These are phyloP conservation scores for Huiozyma naganishii DNA, from an alignment of 805 yeast genomes.

Conservation along the genomic window DNA sequence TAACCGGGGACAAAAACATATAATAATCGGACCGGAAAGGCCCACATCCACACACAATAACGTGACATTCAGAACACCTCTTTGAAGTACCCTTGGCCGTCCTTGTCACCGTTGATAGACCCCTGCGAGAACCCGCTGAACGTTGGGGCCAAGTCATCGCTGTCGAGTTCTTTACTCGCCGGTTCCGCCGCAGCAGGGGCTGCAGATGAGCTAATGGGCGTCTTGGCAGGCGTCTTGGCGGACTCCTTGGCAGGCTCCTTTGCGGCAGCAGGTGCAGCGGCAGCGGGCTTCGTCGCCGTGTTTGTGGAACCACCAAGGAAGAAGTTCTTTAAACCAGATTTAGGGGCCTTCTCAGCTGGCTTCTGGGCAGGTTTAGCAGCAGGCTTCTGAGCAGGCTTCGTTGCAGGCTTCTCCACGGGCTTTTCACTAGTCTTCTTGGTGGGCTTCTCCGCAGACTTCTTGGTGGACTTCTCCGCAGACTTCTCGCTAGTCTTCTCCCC, in stretches of 20 bases:
- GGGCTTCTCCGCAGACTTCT: not conserved
- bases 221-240: not conserved
- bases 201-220: not conserved
- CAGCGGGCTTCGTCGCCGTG: not conserved
- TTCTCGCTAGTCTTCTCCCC: constrained; percentile 1
- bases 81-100: constrained; percentile 4
- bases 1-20: too few relatives aligned
- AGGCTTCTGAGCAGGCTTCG: not conserved
- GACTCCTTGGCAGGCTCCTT: not conserved
- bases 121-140: constrained; percentile 24
- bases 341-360: not conserved
- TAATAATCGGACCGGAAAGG: too few relatives aligned
- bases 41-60: too few relatives aligned
- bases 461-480: not conserved
- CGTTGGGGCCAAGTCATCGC: constrained; percentile 7
- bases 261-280: not conserved
- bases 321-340: not conserved
- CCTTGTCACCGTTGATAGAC: constrained; percentile 6
- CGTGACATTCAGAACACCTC: constrained; percentile 1
- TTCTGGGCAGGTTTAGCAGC: not conserved
- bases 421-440: not conserved
- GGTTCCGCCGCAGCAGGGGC: not conserved
- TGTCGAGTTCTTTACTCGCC: constrained; percentile 2
- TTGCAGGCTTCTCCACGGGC: not conserved
- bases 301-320: constrained; percentile 1